Evolutionary conservation across 108 stramenopile genomes (phyloP), one percentile per base, ranked within the genome.

Genomic region (Nitzschia inconspicua): DNA sequence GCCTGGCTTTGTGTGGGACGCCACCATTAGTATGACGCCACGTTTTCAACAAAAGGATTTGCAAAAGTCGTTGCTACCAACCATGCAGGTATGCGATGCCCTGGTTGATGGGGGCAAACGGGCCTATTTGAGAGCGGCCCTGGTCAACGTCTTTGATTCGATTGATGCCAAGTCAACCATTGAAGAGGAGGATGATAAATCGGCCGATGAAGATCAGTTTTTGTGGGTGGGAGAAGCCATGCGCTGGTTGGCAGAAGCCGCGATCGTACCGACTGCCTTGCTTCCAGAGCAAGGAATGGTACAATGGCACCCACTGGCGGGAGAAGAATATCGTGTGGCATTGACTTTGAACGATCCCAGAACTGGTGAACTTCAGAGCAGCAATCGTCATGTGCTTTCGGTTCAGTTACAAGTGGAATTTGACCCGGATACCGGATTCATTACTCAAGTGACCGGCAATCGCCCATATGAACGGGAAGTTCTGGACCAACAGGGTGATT

Each of bases 161-260:
- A 5, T 50, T 50, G 27, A 25, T 26, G 4, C n/a, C 5, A 26
- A 11, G 9, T 20, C 44, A 6, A 25, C 9, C 3, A 6, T 26
- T 4, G 23, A 50, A 6, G 48, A 26, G n/a, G n/a, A n/a, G n/a
- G 24, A 50, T 11, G 19, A 26, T 8, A 20, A 3, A 28, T 6
- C 26, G n/a, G 6, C 6, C 7, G 10, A 37, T 16, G 10, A 24
- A 5, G 54, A 55, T 10, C 8, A 55, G 9, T 9, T 7, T 13
- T 11, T 55, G 4, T 20, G 23, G 35, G 6, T 42, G 4, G 57
- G 57, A 8, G 42, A 59, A 44, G 43, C 43, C 22, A 42, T 44
- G 43, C 57, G 57, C 40, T 59, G 57, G 57, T 24, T 59, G 14
- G 57, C 57, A 13, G 57, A 59, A 26, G 43, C 43, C 14, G 9